These are phyloP conservation scores for Ramalina intermedia DNA, from an alignment of 495 filamentous ascomycete species.

Conservation along the genomic window DNA sequence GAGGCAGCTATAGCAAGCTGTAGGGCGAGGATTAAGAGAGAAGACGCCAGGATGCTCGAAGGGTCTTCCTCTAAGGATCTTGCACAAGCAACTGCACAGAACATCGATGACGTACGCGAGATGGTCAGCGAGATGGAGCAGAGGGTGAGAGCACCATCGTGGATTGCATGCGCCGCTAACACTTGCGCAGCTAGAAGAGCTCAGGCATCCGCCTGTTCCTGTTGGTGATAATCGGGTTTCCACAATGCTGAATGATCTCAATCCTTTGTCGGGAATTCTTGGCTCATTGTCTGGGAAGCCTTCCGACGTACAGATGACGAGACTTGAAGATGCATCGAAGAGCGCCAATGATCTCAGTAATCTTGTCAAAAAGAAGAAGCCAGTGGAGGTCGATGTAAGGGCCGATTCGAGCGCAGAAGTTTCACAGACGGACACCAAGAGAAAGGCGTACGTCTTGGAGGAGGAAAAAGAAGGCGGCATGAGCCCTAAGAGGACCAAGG, in stretches of 20 bases:
- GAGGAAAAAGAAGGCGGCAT: background rate
- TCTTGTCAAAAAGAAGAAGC: constrained; percentile 66
- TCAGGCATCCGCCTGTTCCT: constrained; percentile 56
- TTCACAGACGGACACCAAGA: too few relatives aligned
- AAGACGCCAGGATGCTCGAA: constrained; percentile 48
- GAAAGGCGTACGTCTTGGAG: background rate
- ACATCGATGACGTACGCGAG: constrained; percentile 72
- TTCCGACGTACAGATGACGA: constrained; percentile 42
- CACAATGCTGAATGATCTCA: constrained; percentile 28
- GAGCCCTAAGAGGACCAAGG: background rate
- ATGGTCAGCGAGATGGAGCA: constrained; percentile 80
- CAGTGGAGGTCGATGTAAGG: constrained; percentile 23
- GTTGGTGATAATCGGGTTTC: constrained; percentile 37
- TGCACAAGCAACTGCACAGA: constrained; percentile 41
- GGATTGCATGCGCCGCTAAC: background rate
- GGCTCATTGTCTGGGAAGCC: constrained; percentile 60
- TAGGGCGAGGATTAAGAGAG: constrained; percentile 55
- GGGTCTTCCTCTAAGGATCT: constrained; percentile 36
- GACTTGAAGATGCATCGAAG: constrained; percentile 64
- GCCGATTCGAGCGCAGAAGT: too few relatives aligned
- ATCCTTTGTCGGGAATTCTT: constrained; percentile 50
- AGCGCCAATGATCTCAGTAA: constrained; percentile 74
- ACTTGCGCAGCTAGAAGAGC: constrained; percentile 48
- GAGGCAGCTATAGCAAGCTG: constrained; percentile 72
- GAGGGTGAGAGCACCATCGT: constrained; percentile 35